A percentile compares a stretch with the other conserved stretches of the same genome.
Conservation (phyloP, 352 stramenopile genomes). For the Phytophthora idaei region DNA sequence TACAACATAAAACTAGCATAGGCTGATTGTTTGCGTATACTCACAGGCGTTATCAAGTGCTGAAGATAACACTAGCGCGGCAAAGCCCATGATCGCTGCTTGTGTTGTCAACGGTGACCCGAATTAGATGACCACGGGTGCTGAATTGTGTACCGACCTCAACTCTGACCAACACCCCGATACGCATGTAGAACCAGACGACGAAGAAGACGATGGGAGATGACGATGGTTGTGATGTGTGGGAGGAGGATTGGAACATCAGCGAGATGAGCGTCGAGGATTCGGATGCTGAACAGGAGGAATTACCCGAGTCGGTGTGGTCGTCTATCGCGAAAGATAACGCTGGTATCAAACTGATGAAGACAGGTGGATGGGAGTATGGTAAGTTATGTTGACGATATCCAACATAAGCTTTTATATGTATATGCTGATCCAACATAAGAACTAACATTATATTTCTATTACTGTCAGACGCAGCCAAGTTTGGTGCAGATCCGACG, state of each 20-base stretch:
- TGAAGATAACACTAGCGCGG: too few relatives aligned
- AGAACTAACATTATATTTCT: background rate
- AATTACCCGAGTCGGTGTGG: background rate
- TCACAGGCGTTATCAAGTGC: too few relatives aligned
- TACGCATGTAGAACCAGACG: too few relatives aligned
- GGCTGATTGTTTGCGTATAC: too few relatives aligned
- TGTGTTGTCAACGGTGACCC: background rate
- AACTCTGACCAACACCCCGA: background rate
- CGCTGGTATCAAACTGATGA: background rate
- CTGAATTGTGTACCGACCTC: background rate
- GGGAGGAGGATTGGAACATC: background rate
- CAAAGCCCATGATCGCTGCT: too few relatives aligned
- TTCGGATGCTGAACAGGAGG: background rate
- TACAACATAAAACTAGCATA: too few relatives aligned
- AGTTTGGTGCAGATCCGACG: background rate
- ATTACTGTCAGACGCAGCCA: background rate
- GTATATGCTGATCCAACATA: background rate
- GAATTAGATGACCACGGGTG: background rate
- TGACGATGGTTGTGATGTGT: background rate
- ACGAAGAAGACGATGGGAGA: background rate
- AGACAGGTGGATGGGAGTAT: background rate
- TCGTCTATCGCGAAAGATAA: background rate
- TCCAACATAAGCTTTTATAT: constrained; percentile 1
- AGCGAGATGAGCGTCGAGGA: background rate
- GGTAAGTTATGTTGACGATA: background rate